These are phyloP conservation scores for Lasiosphaeriaceae sp. DNA, from an alignment of 495 filamentous ascomycete genomes.

Conservation along the genomic window DNA sequence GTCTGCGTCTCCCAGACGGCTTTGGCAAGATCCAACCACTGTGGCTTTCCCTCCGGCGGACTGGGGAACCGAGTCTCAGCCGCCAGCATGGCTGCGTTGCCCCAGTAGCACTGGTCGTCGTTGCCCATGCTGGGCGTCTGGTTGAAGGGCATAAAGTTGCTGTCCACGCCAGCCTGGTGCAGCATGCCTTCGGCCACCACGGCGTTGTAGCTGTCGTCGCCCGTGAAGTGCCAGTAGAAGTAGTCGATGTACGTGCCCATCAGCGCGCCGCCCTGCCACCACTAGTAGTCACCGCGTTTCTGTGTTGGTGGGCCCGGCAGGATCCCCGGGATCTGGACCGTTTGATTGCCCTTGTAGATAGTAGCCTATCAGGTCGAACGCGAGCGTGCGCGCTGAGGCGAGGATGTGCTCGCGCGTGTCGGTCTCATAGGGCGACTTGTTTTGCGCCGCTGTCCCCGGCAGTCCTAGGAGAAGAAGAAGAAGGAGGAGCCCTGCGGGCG, in stretches of 20 bases:
- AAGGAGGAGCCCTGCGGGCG: background rate
- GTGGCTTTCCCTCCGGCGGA: conserved; percentile 52
- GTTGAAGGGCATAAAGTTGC: conserved; percentile 63
- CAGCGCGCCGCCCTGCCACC: conserved; percentile 54
- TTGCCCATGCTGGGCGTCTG: conserved; percentile 72
- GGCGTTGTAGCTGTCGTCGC: conserved; percentile 61
- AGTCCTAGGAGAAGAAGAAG: background rate
- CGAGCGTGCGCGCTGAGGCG: conserved; percentile 54
- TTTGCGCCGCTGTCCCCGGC: background rate
- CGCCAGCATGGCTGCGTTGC: conserved; percentile 69
- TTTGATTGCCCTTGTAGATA: conserved; percentile 59
- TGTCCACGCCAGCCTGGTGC: conserved; percentile 56
- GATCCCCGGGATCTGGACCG: conserved; percentile 62
- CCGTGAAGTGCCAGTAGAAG: conserved; percentile 59
- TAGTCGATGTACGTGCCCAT: conserved; percentile 64
- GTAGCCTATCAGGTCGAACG: conserved; percentile 58
- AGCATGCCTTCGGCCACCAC: conserved; percentile 57
- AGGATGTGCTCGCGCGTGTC: background rate
- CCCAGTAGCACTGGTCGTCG: conserved; percentile 85
- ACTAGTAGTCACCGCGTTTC: conserved; percentile 50
- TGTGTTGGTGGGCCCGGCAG: conserved; percentile 49
- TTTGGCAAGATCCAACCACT: conserved; percentile 73
- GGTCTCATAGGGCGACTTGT: background rate
- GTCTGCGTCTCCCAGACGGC: conserved; percentile 67
- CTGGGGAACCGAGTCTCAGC: conserved; percentile 70